A percentile compares a stretch with the other conserved stretches of the same genome.
Conservation (phyloP, 257 asterid species). For the Plantago major region DNA sequence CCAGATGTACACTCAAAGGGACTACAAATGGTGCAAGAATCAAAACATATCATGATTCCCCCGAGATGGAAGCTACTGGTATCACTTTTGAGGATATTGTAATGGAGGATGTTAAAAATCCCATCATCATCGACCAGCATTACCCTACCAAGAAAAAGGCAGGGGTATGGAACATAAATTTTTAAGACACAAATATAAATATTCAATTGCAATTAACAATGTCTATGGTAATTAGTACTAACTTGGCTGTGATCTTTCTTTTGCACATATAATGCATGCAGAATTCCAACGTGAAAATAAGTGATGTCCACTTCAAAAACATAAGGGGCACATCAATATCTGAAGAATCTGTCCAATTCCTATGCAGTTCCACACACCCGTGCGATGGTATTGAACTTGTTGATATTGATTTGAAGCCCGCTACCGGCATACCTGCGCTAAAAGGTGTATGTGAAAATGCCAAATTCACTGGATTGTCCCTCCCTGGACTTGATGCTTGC, state of each 20-base stretch:
- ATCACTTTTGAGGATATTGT: conserved; percentile 41
- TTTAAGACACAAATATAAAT: too few relatives aligned
- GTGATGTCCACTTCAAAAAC: conserved; percentile 49
- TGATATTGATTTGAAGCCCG: conserved; percentile 40
- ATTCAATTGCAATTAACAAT: too few relatives aligned
- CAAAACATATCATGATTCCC: conserved; percentile 53
- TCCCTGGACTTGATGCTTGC: too few relatives aligned
- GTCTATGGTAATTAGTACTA: too few relatives aligned
- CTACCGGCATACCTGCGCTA: neutral
- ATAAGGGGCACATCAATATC: conserved; percentile 56
- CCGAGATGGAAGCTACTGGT: conserved; percentile 27
- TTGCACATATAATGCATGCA: conserved; percentile 13
- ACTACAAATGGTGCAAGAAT: conserved; percentile 79
- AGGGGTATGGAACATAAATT: conserved; percentile 24
- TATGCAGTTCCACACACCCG: conserved; percentile 57
- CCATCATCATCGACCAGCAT: conserved; percentile 72
- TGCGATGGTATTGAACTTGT: conserved; percentile 49
- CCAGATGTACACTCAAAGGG: conserved; percentile 46
- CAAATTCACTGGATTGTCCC: neutral
- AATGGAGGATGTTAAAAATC: conserved; percentile 47
- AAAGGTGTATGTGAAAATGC: conserved; percentile 34
- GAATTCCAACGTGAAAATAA: conserved; percentile 59
- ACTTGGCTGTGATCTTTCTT: too few relatives aligned
- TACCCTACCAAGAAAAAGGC: conserved; percentile 36
- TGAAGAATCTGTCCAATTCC: conserved; percentile 25